Evolutionary conservation across 2,329 filamentous ascomycete species (phyloP), one percentile per base, ranked within the genome.

Genomic region (Diaporthe sp.): DNA sequence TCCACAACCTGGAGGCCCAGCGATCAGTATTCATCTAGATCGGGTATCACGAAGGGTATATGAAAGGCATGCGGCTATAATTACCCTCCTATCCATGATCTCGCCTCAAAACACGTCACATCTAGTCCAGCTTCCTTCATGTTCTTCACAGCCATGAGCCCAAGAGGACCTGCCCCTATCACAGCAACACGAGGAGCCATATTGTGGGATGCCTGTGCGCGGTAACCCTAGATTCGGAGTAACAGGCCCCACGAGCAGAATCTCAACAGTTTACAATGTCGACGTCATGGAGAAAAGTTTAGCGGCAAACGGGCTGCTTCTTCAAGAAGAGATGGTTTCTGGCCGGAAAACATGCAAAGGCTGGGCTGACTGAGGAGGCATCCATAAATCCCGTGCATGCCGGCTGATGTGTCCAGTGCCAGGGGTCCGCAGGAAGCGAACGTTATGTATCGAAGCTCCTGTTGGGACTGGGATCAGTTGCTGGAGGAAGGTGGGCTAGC

Each of bases 41-140:
- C 1, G 10, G 25, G 2, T 12, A 9, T 12, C 0, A 2, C 3
- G 10, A 22, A n/a, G 17, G 2, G 1, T 6, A 13, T 0, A 4
- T 7, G 1, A 25, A n/a, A 15, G 17, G 3, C 8, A 10, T 25
- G 12, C 25, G 25, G 27, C 9, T 8, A 27, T 50, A 9, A 12
- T 37, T 27, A 68, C 30, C 75, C 75, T 22, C 75, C 75, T 15
- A 76, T 22, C 47, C 70, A 75, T 17, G 73, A 47, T 7, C 75
- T 55, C 2, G 69, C 58, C 39, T 76, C 75, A 55, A 72, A 76
- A 53, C 75, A 73, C 4, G 70, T 75, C 35, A 75, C 75, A 19
- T 75, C 73, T 22, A 76, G 72, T 35, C 70, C 75, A 30, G 51
- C 44, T 32, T 76, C 75, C 30, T 35, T 30, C 30, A 75, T 22